These are phyloP conservation scores for Suillus weaverae DNA, from an alignment of 768 basidiomycete species.

Conservation along the genomic window DNA sequence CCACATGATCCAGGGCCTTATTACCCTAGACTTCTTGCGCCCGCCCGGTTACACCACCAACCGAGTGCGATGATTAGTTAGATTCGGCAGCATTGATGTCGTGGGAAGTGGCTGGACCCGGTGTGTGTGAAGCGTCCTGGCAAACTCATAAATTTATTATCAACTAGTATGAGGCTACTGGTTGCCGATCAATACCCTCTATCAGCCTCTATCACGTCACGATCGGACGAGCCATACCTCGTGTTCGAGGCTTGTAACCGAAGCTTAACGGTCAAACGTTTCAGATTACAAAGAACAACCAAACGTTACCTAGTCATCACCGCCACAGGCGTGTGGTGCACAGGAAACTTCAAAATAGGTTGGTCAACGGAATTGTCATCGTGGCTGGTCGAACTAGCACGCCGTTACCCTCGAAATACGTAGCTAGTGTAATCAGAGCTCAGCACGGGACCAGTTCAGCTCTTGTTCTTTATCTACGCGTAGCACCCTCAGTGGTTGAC, in stretches of 20 bases:
- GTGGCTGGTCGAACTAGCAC: background rate
- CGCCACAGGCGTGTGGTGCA: background rate
- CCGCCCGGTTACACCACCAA: background rate
- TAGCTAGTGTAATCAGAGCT: background rate
- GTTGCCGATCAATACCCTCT: too few relatives aligned
- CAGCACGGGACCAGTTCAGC: background rate
- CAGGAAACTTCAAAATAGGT: background rate
- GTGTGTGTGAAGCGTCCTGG: too few relatives aligned
- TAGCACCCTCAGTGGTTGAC: background rate
- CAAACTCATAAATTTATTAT: too few relatives aligned
- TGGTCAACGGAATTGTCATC: background rate
- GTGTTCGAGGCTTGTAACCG: background rate
- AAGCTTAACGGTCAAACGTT: background rate
- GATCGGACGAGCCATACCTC: background rate
- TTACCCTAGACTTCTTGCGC: background rate
- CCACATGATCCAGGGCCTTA: background rate
- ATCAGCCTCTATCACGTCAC: background rate
- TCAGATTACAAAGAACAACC: background rate
- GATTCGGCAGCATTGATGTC: too few relatives aligned
- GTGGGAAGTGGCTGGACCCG: too few relatives aligned
- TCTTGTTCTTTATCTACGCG: background rate
- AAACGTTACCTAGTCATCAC: background rate
- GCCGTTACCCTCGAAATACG: background rate
- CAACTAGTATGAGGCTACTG: too few relatives aligned
- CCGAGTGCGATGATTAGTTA: background rate